A percentile compares a stretch with the other conserved stretches of the same genome.
These are phyloP conservation scores for Termitomyces sp. DNA, from an alignment of 768 basidiomycete genomes.

Conservation along the genomic window DNA sequence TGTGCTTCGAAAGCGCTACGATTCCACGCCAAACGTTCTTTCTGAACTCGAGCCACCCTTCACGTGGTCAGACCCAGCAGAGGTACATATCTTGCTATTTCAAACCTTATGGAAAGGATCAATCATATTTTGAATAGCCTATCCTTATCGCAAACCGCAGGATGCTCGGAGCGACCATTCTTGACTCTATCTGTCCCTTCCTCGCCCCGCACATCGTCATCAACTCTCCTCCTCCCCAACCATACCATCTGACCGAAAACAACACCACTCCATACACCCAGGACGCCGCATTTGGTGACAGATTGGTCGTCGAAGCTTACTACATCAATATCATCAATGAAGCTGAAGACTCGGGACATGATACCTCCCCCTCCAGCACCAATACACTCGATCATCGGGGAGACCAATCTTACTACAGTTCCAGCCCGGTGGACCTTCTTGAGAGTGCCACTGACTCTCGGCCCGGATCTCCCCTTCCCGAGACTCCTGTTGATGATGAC, in stretches of 20 bases:
- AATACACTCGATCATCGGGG: background rate
- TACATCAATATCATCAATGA: slow-evolving; percentile 21
- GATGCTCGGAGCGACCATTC: slow-evolving; percentile 27
- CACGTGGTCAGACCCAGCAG: slow-evolving; percentile 47
- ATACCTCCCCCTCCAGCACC: background rate
- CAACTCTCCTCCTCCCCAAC: slow-evolving; percentile 29
- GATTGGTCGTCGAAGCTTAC: slow-evolving; percentile 24
- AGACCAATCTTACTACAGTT: background rate
- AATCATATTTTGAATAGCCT: slow-evolving; percentile 15
- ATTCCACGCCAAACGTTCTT: slow-evolving; percentile 20
- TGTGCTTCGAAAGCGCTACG: slow-evolving; percentile 33
- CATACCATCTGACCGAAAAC: slow-evolving; percentile 30
- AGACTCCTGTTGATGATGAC: slow-evolving; percentile 20
- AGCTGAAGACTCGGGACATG: slow-evolving; percentile 2
- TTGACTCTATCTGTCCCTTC: slow-evolving; percentile 39
- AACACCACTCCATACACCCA: slow-evolving; percentile 30
- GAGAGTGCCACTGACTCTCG: slow-evolving; percentile 13
- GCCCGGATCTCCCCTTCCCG: slow-evolving; percentile 16
- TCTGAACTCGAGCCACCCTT: slow-evolving; percentile 32
- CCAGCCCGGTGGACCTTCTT: slow-evolving; percentile 8
- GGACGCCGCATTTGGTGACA: slow-evolving; percentile 27
- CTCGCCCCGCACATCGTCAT: slow-evolving; percentile 41
- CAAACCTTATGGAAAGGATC: background rate
- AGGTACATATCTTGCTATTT: slow-evolving; percentile 25
- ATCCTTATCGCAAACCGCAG: slow-evolving; percentile 19